These are phyloP conservation scores for Coccomyxa sp. DNA, from an alignment of 139 green algal species.

Conservation along the genomic window DNA sequence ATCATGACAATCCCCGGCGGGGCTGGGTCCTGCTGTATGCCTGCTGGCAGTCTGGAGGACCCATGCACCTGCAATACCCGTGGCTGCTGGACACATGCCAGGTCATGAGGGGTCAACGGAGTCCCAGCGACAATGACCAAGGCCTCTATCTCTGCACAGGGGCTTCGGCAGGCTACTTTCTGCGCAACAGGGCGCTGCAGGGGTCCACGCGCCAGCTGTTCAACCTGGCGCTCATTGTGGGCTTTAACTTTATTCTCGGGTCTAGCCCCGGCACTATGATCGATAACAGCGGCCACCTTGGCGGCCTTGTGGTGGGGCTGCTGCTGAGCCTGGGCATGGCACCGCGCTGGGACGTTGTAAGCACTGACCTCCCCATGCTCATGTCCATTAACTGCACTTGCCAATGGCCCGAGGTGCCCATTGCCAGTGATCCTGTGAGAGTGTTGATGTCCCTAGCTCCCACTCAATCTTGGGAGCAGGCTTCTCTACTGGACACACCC, in stretches of 20 bases:
- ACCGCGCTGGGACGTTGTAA: background rate
- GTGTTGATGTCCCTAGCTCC: background rate
- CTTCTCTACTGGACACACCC: background rate
- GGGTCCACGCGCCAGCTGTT: background rate
- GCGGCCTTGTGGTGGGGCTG: background rate
- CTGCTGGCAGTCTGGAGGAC: background rate
- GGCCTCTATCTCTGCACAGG: background rate
- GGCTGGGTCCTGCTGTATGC: background rate
- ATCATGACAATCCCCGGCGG: background rate
- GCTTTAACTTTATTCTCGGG: conserved; percentile 8
- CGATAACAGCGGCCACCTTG: conserved; percentile 14
- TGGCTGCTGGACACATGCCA: no score
- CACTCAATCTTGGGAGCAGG: background rate
- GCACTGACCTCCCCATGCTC: background rate
- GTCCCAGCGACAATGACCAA: no score
- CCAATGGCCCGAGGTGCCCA: no score
- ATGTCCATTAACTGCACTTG: no score
- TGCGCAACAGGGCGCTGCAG: conserved; percentile 2
- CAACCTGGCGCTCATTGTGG: conserved; percentile 6
- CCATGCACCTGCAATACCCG: no score
- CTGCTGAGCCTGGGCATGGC: conserved; percentile 5
- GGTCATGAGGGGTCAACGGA: no score
- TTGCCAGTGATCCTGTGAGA: background rate
- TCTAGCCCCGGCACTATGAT: conserved; percentile 5
- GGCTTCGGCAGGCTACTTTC: conserved; percentile 11